phyloP scores from a whole-genome alignment of 2,329 filamentous ascomycete genomes.

The Pestalotiopsis fici region DNA sequence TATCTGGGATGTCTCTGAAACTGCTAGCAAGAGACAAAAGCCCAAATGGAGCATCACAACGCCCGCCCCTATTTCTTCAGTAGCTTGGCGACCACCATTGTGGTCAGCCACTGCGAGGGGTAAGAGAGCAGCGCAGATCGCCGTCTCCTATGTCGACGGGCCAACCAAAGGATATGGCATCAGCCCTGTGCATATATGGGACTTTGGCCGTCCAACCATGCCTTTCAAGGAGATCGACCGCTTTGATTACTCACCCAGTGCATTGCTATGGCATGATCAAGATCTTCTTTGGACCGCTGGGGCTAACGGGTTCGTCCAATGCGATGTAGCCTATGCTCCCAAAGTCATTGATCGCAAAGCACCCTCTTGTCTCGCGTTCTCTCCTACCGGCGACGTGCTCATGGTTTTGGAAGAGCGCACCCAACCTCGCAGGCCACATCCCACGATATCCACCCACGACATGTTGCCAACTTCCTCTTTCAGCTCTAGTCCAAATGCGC shows the following conservation, averaged over 20 bases:
- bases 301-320: conserved; percentile 65
- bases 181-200: conserved; percentile 66
- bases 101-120: conserved; percentile 67
- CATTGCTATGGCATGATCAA: conserved; percentile 64
- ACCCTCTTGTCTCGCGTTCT: conserved; percentile 63
- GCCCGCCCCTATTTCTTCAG: conserved; percentile 58
- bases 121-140: conserved; percentile 61
- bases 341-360: conserved; percentile 64
- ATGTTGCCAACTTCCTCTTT: conserved; percentile 40
- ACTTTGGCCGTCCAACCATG: conserved; percentile 66
- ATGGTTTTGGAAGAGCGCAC: conserved; percentile 64
- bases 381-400: conserved; percentile 57
- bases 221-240: conserved; percentile 67
- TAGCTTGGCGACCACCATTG: conserved; percentile 64
- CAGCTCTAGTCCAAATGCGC: conserved; percentile 49
- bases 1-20: conserved; percentile 65
- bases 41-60: conserved; percentile 63
- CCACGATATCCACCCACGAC: conserved; percentile 20
- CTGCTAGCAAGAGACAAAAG: conserved; percentile 64
- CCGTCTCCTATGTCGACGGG: conserved; percentile 62
- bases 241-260: conserved; percentile 58
- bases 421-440: conserved; percentile 42
- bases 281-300: conserved; percentile 69
- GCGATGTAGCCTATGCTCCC: conserved; percentile 64
- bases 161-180: conserved; percentile 55